Percentiles rank a stretch among this genome's conserved stretches.
Evolutionary conservation across 208 protist genomes (phyloP).

Genomic region (Angomonas deanei): DNA sequence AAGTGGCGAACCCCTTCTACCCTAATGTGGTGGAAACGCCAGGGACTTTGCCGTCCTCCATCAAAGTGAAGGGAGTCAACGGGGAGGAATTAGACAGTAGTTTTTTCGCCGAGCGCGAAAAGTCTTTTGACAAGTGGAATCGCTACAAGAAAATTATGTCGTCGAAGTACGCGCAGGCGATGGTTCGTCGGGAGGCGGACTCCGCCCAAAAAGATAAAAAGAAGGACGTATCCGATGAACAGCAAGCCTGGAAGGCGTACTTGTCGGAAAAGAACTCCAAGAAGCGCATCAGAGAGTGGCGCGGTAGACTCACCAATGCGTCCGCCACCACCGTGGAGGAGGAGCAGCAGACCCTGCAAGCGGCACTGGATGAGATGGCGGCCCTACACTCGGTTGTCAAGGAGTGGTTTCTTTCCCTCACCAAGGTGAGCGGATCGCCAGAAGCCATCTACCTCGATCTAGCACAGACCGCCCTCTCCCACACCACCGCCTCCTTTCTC

Average conservation of each 20-base stretch:
- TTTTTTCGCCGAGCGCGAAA: not conserved
- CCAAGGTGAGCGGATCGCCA: not conserved
- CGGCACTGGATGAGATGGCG: not conserved
- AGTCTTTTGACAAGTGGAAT: not conserved
- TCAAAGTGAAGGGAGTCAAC: not conserved
- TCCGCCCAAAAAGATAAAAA: not conserved
- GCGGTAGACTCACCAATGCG: not conserved
- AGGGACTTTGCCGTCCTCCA: not conserved
- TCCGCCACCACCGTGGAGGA: not conserved
- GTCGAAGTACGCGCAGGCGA: not conserved
- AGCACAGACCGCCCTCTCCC: not conserved
- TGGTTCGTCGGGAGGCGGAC: not conserved
- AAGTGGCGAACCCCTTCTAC: not conserved
- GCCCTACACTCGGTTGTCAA: not conserved
- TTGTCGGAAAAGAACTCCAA: not conserved
- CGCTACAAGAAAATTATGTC: not conserved
- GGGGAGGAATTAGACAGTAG: not conserved
- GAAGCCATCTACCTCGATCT: not conserved
- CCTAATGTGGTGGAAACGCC: not conserved
- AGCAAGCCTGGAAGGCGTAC: not conserved
- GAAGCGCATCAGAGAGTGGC: not conserved
- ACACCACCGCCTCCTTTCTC: not conserved
- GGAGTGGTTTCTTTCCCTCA: not conserved
- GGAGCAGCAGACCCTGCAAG: not conserved
- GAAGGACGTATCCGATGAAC: not conserved